phyloP scores from a whole-genome alignment of 169 alveolate species.

The Eimeria acervulina region DNA sequence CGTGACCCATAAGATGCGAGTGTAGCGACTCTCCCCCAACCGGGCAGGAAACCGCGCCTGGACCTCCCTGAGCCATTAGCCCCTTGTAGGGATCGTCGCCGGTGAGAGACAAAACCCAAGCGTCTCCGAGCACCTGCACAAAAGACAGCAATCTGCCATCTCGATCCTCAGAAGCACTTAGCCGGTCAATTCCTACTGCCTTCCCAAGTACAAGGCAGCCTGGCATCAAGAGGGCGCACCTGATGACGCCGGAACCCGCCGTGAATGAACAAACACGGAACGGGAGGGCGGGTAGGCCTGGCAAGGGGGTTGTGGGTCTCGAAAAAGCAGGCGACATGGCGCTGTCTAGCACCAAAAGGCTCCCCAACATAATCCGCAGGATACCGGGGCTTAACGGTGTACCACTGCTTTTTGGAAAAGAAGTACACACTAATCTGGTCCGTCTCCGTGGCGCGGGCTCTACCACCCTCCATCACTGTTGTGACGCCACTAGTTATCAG shows the following conservation, averaged over 20 bases:
- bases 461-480: slow-evolving; percentile 68
- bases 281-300: slow-evolving; percentile 78
- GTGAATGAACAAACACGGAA: slow-evolving; percentile 81
- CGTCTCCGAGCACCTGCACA: slow-evolving; percentile 78
- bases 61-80: slow-evolving; percentile 68
- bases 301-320: slow-evolving; percentile 61
- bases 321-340: slow-evolving; percentile 83
- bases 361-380: slow-evolving; percentile 83
- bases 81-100: slow-evolving; percentile 83
- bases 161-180: not conserved
- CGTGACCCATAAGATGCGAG: slow-evolving; percentile 68
- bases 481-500: slow-evolving; percentile 81
- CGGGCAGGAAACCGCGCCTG: slow-evolving; percentile 54
- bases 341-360: slow-evolving; percentile 78
- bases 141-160: not conserved
- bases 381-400: slow-evolving; percentile 79
- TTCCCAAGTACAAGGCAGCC: not conserved
- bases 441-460: slow-evolving; percentile 72
- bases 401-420: slow-evolving; percentile 78
- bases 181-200: not conserved
- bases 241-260: slow-evolving; percentile 82
- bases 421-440: slow-evolving; percentile 81
- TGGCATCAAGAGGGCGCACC: not conserved
- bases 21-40: slow-evolving; percentile 77
- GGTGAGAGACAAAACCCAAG: slow-evolving; percentile 83